phyloP scores from a whole-genome alignment of 805 yeast genomes.

The Myxozyma sirexii region DNA sequence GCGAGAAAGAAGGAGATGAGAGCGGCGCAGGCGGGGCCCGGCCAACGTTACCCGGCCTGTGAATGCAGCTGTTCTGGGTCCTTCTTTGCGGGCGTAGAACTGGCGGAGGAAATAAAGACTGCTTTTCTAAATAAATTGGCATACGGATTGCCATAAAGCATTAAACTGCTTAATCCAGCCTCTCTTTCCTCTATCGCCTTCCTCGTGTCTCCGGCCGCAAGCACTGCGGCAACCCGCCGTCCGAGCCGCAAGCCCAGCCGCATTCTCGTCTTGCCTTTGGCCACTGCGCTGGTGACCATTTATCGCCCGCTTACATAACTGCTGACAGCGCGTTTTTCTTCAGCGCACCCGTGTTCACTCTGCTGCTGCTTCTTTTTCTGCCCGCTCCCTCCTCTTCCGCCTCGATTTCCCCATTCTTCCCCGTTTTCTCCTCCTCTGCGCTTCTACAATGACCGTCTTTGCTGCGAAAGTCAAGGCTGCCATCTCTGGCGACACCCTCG shows the following conservation, averaged over 20 bases:
- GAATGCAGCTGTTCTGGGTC: no score
- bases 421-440: neutral
- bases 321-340: neutral
- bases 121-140: no score
- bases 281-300: neutral
- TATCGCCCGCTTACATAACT: neutral
- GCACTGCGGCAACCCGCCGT: conserved; percentile 11
- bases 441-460: conserved; percentile 10
- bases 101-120: no score
- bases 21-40: conserved; percentile 2
- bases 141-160: no score
- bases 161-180: no score
- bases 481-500: conserved; percentile 69
- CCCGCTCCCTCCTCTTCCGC: neutral
- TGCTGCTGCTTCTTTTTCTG: neutral
- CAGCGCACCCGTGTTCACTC: neutral
- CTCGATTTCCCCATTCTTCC: neutral
- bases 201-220: conserved; percentile 4
- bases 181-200: neutral
- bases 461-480: conserved; percentile 71
- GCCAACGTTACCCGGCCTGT: no score
- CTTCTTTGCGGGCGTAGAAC: no score
- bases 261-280: neutral
- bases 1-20: neutral
- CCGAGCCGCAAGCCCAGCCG: conserved; percentile 13